phyloP scores from a whole-genome alignment of 345 rosid genomes.

The Aquilaria yunnanensis region DNA sequence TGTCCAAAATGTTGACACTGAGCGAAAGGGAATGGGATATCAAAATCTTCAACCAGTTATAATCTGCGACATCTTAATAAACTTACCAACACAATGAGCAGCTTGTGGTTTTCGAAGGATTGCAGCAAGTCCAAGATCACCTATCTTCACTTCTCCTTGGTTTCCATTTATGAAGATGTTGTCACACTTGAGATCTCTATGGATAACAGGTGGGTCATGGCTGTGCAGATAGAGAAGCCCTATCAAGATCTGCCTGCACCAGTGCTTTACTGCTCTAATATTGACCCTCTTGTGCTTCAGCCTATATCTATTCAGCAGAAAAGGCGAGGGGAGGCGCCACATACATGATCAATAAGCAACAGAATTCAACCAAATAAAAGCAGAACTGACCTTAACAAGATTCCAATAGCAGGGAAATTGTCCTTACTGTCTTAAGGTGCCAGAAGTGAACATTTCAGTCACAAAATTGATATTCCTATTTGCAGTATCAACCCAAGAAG shows the following conservation, averaged over 20 bases:
- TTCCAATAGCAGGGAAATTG: slow-evolving; percentile 2
- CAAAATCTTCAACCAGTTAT: background rate
- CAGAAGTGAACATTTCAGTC: slow-evolving; percentile 96
- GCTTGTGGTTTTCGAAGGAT: slow-evolving; percentile 79
- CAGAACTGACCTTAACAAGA: slow-evolving; percentile 6
- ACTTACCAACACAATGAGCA: slow-evolving; percentile 90
- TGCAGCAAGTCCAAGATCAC: slow-evolving; percentile 97
- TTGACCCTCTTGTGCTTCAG: slow-evolving; percentile 83
- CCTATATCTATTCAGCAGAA: slow-evolving; percentile 45
- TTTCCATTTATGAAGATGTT: slow-evolving; percentile 91
- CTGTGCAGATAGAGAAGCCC: slow-evolving; percentile 82
- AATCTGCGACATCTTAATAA: background rate
- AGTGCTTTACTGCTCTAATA: slow-evolving; percentile 82
- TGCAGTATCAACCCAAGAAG: slow-evolving; percentile 87
- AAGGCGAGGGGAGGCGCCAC: background rate
- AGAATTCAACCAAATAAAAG: slow-evolving; percentile 10
- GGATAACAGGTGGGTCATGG: slow-evolving; percentile 91
- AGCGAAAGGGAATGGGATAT: background rate
- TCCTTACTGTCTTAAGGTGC: slow-evolving; percentile 84
- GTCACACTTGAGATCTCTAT: slow-evolving; percentile 96
- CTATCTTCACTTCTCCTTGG: slow-evolving; percentile 96
- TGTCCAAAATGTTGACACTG: background rate
- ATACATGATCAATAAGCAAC: background rate
- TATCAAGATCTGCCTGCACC: slow-evolving; percentile 89
- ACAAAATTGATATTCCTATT: slow-evolving; percentile 88